Evolutionary conservation across 2,329 filamentous ascomycete genomes (phyloP), one percentile per base, ranked within the genome.

Genomic region (Thielaviopsis punctulata): DNA sequence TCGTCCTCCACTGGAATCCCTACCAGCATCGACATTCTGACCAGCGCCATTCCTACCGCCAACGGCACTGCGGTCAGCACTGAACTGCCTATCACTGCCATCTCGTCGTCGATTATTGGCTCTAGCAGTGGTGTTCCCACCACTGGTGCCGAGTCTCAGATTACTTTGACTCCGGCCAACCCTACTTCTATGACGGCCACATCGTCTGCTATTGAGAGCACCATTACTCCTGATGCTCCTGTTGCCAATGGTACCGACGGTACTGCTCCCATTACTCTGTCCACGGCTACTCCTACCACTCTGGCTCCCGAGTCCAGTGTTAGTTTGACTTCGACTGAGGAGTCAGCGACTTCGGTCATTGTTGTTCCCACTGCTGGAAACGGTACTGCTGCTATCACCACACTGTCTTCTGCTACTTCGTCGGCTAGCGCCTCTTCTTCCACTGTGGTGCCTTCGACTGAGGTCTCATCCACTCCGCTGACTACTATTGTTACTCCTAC

Each of bases 321-420:
- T 27, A 57, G 54, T 24, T 49, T 56, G 22, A 36, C 53, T 18
- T 47, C 52, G 33, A 46, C 46, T 21, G 52, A 56, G 15, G 55
- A 56, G 22, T 51, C 59, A n/a, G 48, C 49, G 18, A 55, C 59
- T 41, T 50, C 51, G 39, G 12, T 54, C 25, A 55, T 55, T 24
- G 45, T 45, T 46, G 49, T 53, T 33, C 51, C 56, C 24, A 54
- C 52, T 19, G 54, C 49, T 2, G 51, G 21, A 21, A 57, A 52
- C 44, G 49, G 46, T 23, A 55, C 53, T 43, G 51, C 44, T 21
- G n/a, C 49, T 21, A 22, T 36, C 18, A 51, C 49, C 9, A 41
- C 33, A 18, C 18, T 45, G 18, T 15, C 46, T 10, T 19, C 43
- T 41, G 48, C 39, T n/a, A 36, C 25, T 24, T 33, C 25, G 24